Evolutionary conservation across 345 rosid genomes (phyloP), one percentile per base, ranked within the genome.

Genomic region (Cardamine occulta): DNA sequence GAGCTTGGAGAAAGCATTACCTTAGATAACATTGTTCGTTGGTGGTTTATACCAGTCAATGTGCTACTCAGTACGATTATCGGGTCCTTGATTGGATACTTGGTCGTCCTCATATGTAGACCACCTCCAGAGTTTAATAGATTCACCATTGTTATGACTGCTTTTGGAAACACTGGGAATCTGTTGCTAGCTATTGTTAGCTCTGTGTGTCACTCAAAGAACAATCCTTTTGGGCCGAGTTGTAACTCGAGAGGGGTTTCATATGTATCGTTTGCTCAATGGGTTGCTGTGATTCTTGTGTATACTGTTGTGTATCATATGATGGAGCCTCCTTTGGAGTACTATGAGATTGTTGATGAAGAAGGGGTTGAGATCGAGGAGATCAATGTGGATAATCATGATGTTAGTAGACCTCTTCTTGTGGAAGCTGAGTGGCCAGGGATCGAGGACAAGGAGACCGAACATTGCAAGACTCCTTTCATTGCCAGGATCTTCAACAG

Each of bases 361-460:
- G 88, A 70, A 8, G 80, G 86, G 14, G 34, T 45, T 49, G 91
- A 82, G 73, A 85, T 86, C 39, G 88, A 80, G 80, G 93, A 84
- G 73, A 79, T 74, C 13, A 60, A 17, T 23, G 31, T 55, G 5
- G 35, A 56, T 54, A 55, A 63, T 68, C 21, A 63, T 31, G 86
- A 87, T 45, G 31, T 69, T 26, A 93, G 98, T 11, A 84, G 87
- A 31, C 96, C 98, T 8, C 89, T 93, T 55, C 84, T 91, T 3
- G 88, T 91, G 18, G 96, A 86, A 68, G 98, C 98, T n/a, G 98
- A 93, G 64, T 93, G 97, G 93, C 99, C 89, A 0, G 97, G 99
- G 45, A 92, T 95, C 1, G 97, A 92, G 86, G 99, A 95, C 0
- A 95, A 89, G 65, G 99, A 86, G 81, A 92, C 91, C 0, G 93